phyloP scores from a whole-genome alignment of 768 basidiomycete species.

The Cystobasidium tubakii region DNA sequence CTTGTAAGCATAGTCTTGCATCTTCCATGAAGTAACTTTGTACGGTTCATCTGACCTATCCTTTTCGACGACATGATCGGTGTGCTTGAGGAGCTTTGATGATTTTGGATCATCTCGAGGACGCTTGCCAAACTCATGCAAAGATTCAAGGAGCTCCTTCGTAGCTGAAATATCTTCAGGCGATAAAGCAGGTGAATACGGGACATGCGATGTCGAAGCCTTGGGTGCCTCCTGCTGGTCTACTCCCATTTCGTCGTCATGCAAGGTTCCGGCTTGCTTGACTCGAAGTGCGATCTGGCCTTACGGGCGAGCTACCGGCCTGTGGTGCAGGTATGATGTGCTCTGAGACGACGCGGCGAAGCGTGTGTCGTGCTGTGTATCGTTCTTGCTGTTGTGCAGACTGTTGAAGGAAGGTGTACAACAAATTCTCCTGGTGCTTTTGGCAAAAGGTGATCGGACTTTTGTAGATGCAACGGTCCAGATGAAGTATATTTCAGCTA shows the following conservation, averaged over 20 bases:
- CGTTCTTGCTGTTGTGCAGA: no score
- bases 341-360: no score
- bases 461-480: background rate
- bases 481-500: no score
- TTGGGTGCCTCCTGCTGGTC: background rate
- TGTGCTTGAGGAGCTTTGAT: conserved; percentile 31
- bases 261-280: background rate
- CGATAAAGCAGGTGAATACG: conserved; percentile 16
- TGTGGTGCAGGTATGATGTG: no score
- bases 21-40: conserved; percentile 77
- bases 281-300: background rate
- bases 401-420: background rate
- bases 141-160: conserved; percentile 3
- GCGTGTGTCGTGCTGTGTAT: no score
- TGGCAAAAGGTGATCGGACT: background rate
- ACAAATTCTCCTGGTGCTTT: background rate
- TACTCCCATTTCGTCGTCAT: conserved; percentile 12
- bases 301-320: no score
- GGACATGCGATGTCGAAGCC: conserved; percentile 6
- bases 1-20: conserved; percentile 94
- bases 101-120: conserved; percentile 25
- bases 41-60: background rate
- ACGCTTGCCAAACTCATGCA: conserved; percentile 14
- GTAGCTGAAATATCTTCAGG: background rate
- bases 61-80: conserved; percentile 15